Evolutionary conservation across 1,139 yeast genomes (phyloP).

Genomic region (Hyphopichia khmerensis): DNA sequence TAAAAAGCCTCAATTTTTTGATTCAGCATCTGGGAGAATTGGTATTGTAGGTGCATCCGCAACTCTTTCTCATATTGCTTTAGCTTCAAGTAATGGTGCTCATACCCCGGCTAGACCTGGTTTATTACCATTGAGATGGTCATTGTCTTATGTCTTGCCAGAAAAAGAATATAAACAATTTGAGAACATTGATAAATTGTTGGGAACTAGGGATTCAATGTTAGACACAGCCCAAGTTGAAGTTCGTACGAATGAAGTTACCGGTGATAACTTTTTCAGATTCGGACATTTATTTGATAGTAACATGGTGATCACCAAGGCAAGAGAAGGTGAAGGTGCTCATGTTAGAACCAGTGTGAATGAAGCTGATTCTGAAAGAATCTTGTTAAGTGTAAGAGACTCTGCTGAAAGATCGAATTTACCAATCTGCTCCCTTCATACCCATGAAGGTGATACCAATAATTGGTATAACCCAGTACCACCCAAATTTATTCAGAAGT

Average conservation of each 20-base stretch:
- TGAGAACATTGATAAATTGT: slow-evolving; percentile 13
- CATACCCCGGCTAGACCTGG: slow-evolving; percentile 18
- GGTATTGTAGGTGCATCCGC: slow-evolving; percentile 17
- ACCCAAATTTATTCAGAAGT: slow-evolving; percentile 17
- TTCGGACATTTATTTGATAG: slow-evolving; percentile 20
- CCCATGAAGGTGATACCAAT: slow-evolving; percentile 19
- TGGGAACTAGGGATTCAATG: slow-evolving; percentile 19
- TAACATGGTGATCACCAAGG: slow-evolving; percentile 11
- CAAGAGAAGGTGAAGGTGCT: slow-evolving; percentile 15
- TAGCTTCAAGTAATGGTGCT: slow-evolving; percentile 17
- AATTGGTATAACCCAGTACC: slow-evolving; percentile 19
- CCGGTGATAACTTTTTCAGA: slow-evolving; percentile 14
- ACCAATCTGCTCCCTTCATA: slow-evolving; percentile 17
- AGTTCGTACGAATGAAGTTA: slow-evolving; percentile 11
- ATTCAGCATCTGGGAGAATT: slow-evolving; percentile 17
- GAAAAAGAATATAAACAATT: slow-evolving; percentile 16
- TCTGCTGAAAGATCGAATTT: slow-evolving; percentile 16
- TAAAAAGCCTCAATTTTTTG: slow-evolving; percentile 15
- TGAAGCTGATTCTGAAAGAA: slow-evolving; percentile 12
- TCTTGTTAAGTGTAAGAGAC: slow-evolving; percentile 16
- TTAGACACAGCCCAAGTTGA: slow-evolving; percentile 15
- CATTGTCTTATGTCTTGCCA: slow-evolving; percentile 16
- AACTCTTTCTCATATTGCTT: slow-evolving; percentile 17
- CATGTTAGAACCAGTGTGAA: slow-evolving; percentile 16
- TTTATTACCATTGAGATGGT: slow-evolving; percentile 18